Evolutionary conservation across 805 yeast genomes (phyloP).

Genomic region (Saccharomycopsis babjevae): DNA sequence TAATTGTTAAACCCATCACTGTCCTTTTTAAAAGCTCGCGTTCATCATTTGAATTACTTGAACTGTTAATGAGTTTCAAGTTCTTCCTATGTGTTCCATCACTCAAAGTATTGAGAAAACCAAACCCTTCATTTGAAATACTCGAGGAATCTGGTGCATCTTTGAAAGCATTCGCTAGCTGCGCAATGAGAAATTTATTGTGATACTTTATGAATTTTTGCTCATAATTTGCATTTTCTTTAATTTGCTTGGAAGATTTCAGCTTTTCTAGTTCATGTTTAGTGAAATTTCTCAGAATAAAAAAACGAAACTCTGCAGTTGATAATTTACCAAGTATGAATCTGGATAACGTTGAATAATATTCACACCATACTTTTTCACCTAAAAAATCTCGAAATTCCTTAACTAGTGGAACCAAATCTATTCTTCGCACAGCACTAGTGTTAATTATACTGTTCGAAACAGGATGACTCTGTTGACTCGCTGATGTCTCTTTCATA

Average conservation of each 20-base stretch:
- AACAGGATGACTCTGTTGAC: neutral
- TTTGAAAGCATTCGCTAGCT: slow-evolving; percentile 73
- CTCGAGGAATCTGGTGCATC: slow-evolving; percentile 42
- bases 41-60: slow-evolving; percentile 30
- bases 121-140: slow-evolving; percentile 30
- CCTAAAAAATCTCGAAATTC: slow-evolving; percentile 71
- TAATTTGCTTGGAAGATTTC: neutral
- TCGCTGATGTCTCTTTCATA: neutral
- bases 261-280: neutral
- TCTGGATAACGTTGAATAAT: slow-evolving; percentile 66
- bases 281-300: slow-evolving; percentile 2
- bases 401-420: slow-evolving; percentile 55
- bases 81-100: slow-evolving; percentile 41
- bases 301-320: slow-evolving; percentile 47
- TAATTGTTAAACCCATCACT: slow-evolving; percentile 73
- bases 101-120: slow-evolving; percentile 34
- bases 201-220: slow-evolving; percentile 51
- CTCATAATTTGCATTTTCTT: slow-evolving; percentile 20
- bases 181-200: slow-evolving; percentile 71
- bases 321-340: slow-evolving; percentile 76
- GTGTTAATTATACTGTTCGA: neutral
- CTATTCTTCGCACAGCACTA: slow-evolving; percentile 32
- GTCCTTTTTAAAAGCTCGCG: slow-evolving; percentile 76
- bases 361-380: slow-evolving; percentile 65
- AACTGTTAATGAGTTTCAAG: slow-evolving; percentile 29